Conservation (phyloP, 805 yeast genomes). For the Candida incommunis region DNA sequence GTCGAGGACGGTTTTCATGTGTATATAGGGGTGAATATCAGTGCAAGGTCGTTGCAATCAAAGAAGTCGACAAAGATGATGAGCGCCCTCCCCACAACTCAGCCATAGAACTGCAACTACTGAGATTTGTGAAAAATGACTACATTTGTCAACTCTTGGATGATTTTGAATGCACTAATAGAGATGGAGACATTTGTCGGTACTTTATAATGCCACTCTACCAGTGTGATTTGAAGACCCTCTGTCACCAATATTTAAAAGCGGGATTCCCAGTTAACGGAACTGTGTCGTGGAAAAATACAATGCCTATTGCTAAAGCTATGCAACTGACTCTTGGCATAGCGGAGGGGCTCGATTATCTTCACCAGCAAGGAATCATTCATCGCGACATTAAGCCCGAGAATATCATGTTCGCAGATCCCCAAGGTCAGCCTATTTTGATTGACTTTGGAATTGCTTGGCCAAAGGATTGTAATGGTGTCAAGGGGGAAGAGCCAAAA, state of each 20-base stretch:
- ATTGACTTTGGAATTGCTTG: slow-evolving; percentile 63
- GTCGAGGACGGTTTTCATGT: slow-evolving; percentile 32
- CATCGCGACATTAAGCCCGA: slow-evolving; percentile 49
- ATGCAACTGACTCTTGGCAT: slow-evolving; percentile 10
- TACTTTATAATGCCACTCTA: slow-evolving; percentile 30
- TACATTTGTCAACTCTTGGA: slow-evolving; percentile 15
- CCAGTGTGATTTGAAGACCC: slow-evolving; percentile 22
- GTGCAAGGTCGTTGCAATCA: slow-evolving; percentile 27
- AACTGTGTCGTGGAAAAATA: slow-evolving; percentile 20
- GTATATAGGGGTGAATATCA: slow-evolving; percentile 21
- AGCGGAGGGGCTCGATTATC: slow-evolving; percentile 12
- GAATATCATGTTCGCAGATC: slow-evolving; percentile 42
- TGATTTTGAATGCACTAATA: slow-evolving; percentile 8
- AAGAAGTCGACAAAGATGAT: slow-evolving; percentile 34
- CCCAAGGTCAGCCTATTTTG: slow-evolving; percentile 21
- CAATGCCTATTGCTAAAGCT: slow-evolving; percentile 24
- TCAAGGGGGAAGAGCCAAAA: slow-evolving; percentile 18
- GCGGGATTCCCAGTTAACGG: slow-evolving; percentile 19
- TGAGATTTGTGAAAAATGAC: slow-evolving; percentile 15
- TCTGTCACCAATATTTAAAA: slow-evolving; percentile 23
- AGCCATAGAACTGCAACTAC: slow-evolving; percentile 29
- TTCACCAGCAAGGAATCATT: slow-evolving; percentile 20
- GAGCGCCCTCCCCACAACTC: slow-evolving; percentile 41
- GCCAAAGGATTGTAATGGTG: slow-evolving; percentile 10
- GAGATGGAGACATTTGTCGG: slow-evolving; percentile 10